phyloP scores from a whole-genome alignment of 805 yeast genomes.

The Blastobotrys americana region DNA sequence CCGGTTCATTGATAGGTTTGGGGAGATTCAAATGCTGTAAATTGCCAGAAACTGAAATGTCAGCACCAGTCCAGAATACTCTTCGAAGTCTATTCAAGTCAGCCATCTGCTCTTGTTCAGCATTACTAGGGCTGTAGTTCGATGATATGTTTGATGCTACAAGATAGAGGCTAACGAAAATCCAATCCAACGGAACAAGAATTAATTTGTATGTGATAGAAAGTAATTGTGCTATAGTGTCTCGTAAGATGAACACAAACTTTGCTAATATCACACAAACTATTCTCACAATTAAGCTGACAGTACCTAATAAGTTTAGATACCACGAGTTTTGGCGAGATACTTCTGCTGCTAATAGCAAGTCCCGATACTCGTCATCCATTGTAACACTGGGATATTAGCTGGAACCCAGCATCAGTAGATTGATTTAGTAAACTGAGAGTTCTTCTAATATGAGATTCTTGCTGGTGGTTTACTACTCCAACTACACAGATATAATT shows the following conservation, averaged over 20 bases:
- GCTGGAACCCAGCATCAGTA: too few relatives aligned
- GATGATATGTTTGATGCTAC: conserved; percentile 1
- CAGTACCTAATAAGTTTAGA: not conserved
- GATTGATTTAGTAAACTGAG: too few relatives aligned
- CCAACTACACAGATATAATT: too few relatives aligned
- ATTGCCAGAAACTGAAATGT: conserved; percentile 7
- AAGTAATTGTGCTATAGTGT: conserved; percentile 6
- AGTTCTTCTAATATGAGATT: too few relatives aligned
- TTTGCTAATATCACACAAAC: conserved; percentile 8
- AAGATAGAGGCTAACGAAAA: conserved; percentile 9
- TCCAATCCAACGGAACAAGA: conserved; percentile 16
- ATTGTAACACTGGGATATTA: not conserved
- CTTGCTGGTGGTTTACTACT: too few relatives aligned
- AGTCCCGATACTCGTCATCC: conserved; percentile 15
- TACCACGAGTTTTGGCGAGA: conserved; percentile 14
- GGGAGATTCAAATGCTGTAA: conserved; percentile 12
- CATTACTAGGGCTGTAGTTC: conserved; percentile 1
- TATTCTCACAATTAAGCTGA: conserved; percentile 1
- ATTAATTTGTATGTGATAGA: conserved; percentile 8
- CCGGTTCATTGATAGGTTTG: conserved; percentile 5
- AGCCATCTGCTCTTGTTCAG: conserved; percentile 2
- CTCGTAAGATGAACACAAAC: conserved; percentile 14
- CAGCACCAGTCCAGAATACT: conserved; percentile 18
- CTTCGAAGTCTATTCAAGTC: conserved; percentile 15
- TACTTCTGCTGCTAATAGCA: conserved; percentile 14